Conservation (phyloP, 352 stramenopile genomes). For the Detonula confervacea region DNA sequence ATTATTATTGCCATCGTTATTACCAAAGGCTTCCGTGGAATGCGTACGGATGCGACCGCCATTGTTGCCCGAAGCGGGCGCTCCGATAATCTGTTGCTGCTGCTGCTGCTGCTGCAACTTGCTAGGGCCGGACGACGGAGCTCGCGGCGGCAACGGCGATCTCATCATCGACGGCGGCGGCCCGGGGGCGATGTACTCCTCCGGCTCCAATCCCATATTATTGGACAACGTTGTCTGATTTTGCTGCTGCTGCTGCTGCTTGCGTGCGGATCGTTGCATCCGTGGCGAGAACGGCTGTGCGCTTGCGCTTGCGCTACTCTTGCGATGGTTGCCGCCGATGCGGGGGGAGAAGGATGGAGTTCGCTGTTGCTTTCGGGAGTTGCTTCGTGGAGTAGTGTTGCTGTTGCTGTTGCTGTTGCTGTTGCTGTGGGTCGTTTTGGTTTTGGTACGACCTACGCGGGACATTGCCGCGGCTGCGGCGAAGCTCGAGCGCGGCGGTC, state of each 20-base stretch:
- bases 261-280: slow-evolving; percentile 3
- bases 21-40: slow-evolving; percentile 24
- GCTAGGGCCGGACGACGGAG: slow-evolving; percentile 7
- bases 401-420: too few relatives aligned
- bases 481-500: neutral
- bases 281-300: slow-evolving; percentile 17
- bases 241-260: neutral
- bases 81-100: neutral
- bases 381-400: too few relatives aligned
- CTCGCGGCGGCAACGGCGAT: neutral
- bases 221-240: neutral
- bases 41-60: slow-evolving; percentile 2
- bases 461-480: neutral
- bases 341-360: too few relatives aligned
- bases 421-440: neutral
- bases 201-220: slow-evolving; percentile 25
- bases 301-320: too few relatives aligned
- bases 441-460: too few relatives aligned
- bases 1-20: neutral
- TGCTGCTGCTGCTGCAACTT: neutral
- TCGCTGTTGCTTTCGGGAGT: too few relatives aligned
- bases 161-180: neutral
- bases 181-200: slow-evolving; percentile 32
- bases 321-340: too few relatives aligned
- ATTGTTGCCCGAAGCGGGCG: too few relatives aligned